Base-by-base conservation (phyloP, 352 stramenopile genomes). In the Aphanomyces euteiches region DNA sequence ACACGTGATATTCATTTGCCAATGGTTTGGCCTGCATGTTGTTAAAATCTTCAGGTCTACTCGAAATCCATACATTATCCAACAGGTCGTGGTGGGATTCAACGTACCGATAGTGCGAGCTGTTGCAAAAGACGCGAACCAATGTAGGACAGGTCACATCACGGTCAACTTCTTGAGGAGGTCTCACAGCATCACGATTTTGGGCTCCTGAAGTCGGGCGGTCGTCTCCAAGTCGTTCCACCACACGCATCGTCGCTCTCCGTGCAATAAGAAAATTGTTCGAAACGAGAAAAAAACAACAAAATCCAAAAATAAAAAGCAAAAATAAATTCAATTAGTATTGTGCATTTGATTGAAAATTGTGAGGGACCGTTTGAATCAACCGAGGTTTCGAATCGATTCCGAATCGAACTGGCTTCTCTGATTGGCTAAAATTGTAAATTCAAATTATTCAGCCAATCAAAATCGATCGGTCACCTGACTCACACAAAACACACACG, bases 71-170 rank as follows among this genome's bases (percentile, higher is more conserved):
- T 0, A 28, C 28, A 28, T 28, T 2, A 28, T 28, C 28, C 28
- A 28, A 28, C 28, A 28, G 28, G 28, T 28, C 28, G 28, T 28
- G 28, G 28, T 28, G 28, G 28, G 28, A 2, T 28, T 28, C 28
- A 7, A 34, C 64, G 1, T 77, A 77, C 84, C 83, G 78, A 74
- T 90, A 78, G 67, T 89, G 82, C 1, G 59, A 73, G 7, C 50
- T 70, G 67, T 74, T 84, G 66, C 83, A 89, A 76, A 92, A 92
- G 15, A 88, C 82, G 7, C 81, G 79, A 48, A 92, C 72, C 39
- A 92, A 75, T 56, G 87, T 87, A 7, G 84, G 84, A 48, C 84
- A 92, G 67, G 88, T 79, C 64, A 80, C 82, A 75, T 89, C 84
- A 45, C 84, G 82, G 63, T 92, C 74, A 39, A 90, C 77, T 13